Conservation (phyloP, 1,139 yeast genomes). For the Hemisphaericaspora lyxosophila region DNA sequence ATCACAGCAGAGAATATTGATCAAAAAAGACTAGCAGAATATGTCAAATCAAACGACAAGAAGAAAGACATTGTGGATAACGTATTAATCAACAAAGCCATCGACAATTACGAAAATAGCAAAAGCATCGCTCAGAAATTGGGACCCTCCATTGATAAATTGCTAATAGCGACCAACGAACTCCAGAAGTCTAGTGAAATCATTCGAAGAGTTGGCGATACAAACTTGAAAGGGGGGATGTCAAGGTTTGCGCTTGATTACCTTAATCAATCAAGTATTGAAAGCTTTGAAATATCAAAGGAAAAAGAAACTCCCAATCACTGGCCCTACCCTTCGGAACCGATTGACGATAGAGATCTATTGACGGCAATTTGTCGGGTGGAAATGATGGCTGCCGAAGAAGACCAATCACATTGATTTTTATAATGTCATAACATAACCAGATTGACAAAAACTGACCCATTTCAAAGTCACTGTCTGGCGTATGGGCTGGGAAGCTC, state of each 20-base stretch:
- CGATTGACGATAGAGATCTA: slow-evolving; percentile 20
- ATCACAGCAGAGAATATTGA: slow-evolving; percentile 11
- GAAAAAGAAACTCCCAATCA: slow-evolving; percentile 3
- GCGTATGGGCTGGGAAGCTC: no score
- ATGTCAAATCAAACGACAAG: slow-evolving; percentile 12
- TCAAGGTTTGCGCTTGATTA: slow-evolving; percentile 21
- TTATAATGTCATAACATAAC: no score
- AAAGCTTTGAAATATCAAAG: slow-evolving; percentile 9
- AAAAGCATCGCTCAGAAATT: not conserved
- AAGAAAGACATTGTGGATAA: slow-evolving; percentile 11
- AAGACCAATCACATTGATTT: no score
- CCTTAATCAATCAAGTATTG: slow-evolving; percentile 17
- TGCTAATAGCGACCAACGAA: slow-evolving; percentile 24
- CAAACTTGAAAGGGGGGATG: slow-evolving; percentile 18
- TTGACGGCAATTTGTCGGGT: slow-evolving; percentile 22
- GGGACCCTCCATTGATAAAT: slow-evolving; percentile 23
- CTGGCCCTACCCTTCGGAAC: slow-evolving; percentile 21
- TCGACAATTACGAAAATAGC: slow-evolving; percentile 6
- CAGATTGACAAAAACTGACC: not conserved
- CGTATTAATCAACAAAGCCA: slow-evolving; percentile 11
- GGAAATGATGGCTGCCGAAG: slow-evolving; percentile 9
- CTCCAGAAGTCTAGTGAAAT: slow-evolving; percentile 23
- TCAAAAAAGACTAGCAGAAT: slow-evolving; percentile 12
- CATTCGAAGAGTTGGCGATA: slow-evolving; percentile 17
- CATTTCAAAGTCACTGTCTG: no score